These are phyloP conservation scores for Murraya paniculata DNA, from an alignment of 345 rosid genomes.

Conservation along the genomic window DNA sequence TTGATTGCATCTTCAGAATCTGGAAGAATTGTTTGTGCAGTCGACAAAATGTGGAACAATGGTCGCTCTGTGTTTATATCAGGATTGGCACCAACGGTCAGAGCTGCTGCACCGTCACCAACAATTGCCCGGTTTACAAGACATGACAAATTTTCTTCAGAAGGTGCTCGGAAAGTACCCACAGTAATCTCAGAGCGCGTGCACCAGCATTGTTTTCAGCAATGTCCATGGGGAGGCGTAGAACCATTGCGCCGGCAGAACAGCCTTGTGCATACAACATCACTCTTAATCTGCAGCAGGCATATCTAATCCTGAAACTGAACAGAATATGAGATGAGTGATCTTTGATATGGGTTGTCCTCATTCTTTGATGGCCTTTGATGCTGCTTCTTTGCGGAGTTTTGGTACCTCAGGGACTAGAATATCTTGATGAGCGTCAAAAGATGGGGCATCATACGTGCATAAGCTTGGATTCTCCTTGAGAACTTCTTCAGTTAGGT, in stretches of 20 bases:
- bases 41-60: slow-evolving; percentile 11
- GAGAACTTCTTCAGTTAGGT: background rate
- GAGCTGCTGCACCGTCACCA: slow-evolving; percentile 26
- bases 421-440: slow-evolving; percentile 3
- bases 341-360: slow-evolving; percentile 1
- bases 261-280: slow-evolving; percentile 11
- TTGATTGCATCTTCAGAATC: slow-evolving; percentile 25
- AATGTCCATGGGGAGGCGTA: slow-evolving; percentile 26
- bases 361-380: slow-evolving; percentile 5
- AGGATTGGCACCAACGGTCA: slow-evolving; percentile 29
- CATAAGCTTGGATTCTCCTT: background rate
- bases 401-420: slow-evolving; percentile 7
- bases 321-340: slow-evolving; percentile 8
- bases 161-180: slow-evolving; percentile 22
- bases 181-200: slow-evolving; percentile 24
- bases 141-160: slow-evolving; percentile 14
- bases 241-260: slow-evolving; percentile 12
- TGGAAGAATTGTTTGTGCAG: slow-evolving; percentile 23
- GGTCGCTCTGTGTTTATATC: slow-evolving; percentile 7
- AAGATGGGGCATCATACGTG: background rate
- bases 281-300: slow-evolving; percentile 4
- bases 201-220: slow-evolving; percentile 27
- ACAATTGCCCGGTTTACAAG: slow-evolving; percentile 21
- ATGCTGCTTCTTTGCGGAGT: slow-evolving; percentile 5
- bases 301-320: slow-evolving; percentile 2